Evolutionary conservation across 2,329 filamentous ascomycete species (phyloP), one percentile per base, ranked within the genome.

Genomic region (Seiridium cupressi): DNA sequence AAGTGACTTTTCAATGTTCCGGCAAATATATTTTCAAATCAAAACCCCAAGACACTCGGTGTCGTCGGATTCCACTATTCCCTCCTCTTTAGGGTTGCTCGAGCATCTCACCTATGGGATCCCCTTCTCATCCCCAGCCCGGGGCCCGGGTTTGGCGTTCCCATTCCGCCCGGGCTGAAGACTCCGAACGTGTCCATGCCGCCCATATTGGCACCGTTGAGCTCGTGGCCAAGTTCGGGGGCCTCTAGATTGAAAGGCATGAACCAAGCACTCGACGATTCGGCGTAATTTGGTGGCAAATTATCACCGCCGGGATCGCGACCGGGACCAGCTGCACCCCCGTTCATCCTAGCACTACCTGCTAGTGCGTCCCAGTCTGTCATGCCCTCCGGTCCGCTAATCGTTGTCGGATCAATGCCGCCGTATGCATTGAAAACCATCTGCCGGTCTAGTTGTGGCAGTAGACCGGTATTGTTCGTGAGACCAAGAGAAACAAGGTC

Each of bases 231-330:
- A 47, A 85, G 74, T 60, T 87, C 84, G 0, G 90, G 87, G 26
- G 92, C 91, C 61, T 95, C 91, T 75, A 96, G 87, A 71, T 96
- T 96, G 75, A 97, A 96, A 1, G 93, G 92, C 79, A 96, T 88
- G 73, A 96, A 96, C 91, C 93, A 98, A 4, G 90, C 91, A 57
- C 88, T 89, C 55, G 79, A 83, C 2, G 81, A 77, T 62, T 86
- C 83, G 38, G 66, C 44, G 55, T 70, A 72, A 40, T 66, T 65
- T 9, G 58, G 59, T 44, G 68, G 59, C 61, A 71, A 38, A 62
- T 66, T 46, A 13, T 71, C 66, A 51, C 70, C 66, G 55, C 64
- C 63, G 34, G 64, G 60, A 18, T 66, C 66, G 57, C 70, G 61
- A 32, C 66, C 66, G 6, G 71, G 66, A 32, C 64, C 73, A 31